Conservation (phyloP, 305 asterid genomes). For the Lippia alba region DNA sequence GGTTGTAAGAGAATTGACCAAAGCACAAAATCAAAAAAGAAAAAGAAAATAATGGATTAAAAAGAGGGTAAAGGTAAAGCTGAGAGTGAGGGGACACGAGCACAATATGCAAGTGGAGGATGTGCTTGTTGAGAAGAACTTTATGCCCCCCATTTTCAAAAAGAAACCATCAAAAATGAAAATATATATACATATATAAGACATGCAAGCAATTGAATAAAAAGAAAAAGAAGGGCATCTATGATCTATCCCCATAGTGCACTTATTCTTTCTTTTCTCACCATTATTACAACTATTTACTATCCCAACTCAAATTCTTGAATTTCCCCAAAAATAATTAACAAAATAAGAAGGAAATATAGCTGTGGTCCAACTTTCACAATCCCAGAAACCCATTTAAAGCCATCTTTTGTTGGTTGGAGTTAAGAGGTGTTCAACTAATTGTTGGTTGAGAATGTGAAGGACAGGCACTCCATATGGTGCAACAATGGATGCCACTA, state of each 20-base stretch:
- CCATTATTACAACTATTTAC: slow-evolving; percentile 28
- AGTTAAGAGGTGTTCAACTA: slow-evolving; percentile 32
- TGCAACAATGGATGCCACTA: slow-evolving; percentile 34
- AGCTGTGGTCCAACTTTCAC: slow-evolving; percentile 30
- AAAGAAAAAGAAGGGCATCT: not conserved
- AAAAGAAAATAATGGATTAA: slow-evolving; percentile 22
- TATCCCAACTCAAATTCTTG: slow-evolving; percentile 26
- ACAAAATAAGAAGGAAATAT: not conserved
- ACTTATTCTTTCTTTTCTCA: slow-evolving; percentile 33
- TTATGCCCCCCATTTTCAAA: slow-evolving; percentile 41
- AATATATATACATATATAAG: not conserved
- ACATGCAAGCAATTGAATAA: slow-evolving; percentile 7
- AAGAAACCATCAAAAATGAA: slow-evolving; percentile 21
- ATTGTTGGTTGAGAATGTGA: slow-evolving; percentile 44
- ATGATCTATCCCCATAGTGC: slow-evolving; percentile 6
- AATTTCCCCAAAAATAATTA: slow-evolving; percentile 20
- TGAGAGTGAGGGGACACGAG: slow-evolving; percentile 34
- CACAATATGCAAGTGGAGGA: slow-evolving; percentile 51
- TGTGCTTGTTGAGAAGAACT: slow-evolving; percentile 39
- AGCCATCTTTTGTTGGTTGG: slow-evolving; percentile 44
- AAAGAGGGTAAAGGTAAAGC: slow-evolving; percentile 47
- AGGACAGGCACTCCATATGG: slow-evolving; percentile 33
- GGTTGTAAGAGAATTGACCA: slow-evolving; percentile 50
- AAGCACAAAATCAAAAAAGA: slow-evolving; percentile 27
- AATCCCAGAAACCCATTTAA: slow-evolving; percentile 29